Conservation (phyloP, 441 rosid genomes). For the Biscutella auriculata region DNA sequence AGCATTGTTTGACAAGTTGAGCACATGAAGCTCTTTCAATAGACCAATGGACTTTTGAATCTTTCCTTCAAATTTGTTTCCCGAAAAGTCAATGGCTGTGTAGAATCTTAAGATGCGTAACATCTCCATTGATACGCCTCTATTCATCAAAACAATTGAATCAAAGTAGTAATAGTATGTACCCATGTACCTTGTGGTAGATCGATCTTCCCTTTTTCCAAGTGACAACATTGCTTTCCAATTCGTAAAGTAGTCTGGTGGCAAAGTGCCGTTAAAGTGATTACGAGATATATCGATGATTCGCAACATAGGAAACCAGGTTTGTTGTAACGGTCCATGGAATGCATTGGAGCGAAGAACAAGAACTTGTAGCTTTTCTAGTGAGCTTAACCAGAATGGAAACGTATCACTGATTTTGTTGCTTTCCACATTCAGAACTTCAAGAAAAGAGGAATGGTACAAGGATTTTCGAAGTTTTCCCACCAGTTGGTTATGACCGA, state of each 20-base stretch:
- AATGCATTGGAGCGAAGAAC: not conserved
- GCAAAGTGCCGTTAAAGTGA: constrained; percentile 3
- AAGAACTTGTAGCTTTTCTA: not conserved
- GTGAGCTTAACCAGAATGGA: not conserved
- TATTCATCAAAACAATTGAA: constrained; percentile 8
- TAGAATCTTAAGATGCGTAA: not conserved
- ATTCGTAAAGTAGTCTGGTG: not conserved
- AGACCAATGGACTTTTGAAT: constrained; percentile 1
- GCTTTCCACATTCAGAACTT: not conserved
- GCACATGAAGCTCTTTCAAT: constrained; percentile 2
- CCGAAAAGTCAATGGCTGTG: not conserved
- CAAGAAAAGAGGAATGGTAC: not conserved
- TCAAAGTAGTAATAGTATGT: not conserved
- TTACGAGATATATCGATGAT: constrained; percentile 33
- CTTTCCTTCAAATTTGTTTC: no score
- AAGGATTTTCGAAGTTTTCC: constrained; percentile 37
- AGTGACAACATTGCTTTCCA: constrained; percentile 30
- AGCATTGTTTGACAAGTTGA: constrained; percentile 16
- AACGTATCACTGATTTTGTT: not conserved
- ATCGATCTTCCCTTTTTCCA: not conserved
- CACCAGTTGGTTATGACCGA: constrained; percentile 23
- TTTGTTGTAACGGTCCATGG: not conserved
- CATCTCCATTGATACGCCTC: not conserved
- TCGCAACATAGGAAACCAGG: constrained; percentile 32
- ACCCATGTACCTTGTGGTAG: constrained; percentile 12